phyloP scores from a whole-genome alignment of 2,329 filamentous ascomycete species.

The Ampelomyces quisqualis region DNA sequence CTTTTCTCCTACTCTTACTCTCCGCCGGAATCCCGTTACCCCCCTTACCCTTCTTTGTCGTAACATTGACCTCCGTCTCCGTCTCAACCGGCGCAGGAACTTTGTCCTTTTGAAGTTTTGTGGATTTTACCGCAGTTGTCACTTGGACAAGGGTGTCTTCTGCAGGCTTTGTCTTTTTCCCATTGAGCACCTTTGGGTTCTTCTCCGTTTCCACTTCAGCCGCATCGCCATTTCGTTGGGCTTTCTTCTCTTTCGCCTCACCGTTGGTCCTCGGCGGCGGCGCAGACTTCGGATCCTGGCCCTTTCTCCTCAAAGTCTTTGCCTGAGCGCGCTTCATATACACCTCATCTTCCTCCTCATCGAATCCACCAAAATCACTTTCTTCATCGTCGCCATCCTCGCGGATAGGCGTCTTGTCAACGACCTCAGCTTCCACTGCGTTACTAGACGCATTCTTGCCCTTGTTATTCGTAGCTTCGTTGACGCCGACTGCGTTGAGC shows the following conservation, averaged over 20 bases:
- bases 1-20: background rate
- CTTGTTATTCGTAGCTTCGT: slow-evolving; percentile 34
- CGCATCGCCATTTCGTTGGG: background rate
- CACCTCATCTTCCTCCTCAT: slow-evolving; percentile 53
- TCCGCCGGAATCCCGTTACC: background rate
- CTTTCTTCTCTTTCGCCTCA: slow-evolving; percentile 1
- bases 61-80: background rate
- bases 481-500: slow-evolving; percentile 52
- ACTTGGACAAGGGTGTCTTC: no score
- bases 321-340: slow-evolving; percentile 51
- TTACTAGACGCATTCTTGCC: slow-evolving; percentile 44
- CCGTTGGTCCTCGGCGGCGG: slow-evolving; percentile 11
- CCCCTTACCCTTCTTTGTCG: background rate
- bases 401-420: slow-evolving; percentile 70
- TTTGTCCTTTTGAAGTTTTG: no score
- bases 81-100: no score
- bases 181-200: slow-evolving; percentile 7
- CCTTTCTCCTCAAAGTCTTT: slow-evolving; percentile 49
- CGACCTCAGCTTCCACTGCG: slow-evolving; percentile 47
- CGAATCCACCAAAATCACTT: slow-evolving; percentile 52
- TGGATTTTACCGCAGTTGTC: no score
- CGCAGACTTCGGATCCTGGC: slow-evolving; percentile 49
- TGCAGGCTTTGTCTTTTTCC: no score
- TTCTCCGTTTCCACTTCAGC: slow-evolving; percentile 11
- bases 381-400: slow-evolving; percentile 43